Conservation (phyloP, 306 rosid species). For the Urtica urens region DNA sequence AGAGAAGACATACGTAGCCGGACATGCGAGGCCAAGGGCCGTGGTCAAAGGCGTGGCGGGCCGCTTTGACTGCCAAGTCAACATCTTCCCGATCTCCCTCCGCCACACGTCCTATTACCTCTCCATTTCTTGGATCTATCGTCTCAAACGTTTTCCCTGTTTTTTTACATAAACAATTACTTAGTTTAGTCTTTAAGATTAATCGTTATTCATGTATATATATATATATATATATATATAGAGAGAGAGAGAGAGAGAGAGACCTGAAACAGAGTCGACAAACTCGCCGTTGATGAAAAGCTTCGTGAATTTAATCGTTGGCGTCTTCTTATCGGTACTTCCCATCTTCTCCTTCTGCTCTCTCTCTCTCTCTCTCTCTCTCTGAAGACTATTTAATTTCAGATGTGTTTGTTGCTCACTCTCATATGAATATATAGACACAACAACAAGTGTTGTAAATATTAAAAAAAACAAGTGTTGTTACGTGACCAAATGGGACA, state of each 20-base stretch:
- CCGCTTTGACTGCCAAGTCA: constrained; percentile 71
- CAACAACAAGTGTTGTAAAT: no score
- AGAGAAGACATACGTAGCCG: constrained; percentile 41
- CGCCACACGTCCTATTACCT: constrained; percentile 43
- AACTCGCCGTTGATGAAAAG: constrained; percentile 84
- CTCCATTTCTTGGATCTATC: constrained; percentile 61
- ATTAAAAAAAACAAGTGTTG: no score
- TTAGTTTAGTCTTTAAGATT: no score
- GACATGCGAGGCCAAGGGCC: constrained; percentile 93
- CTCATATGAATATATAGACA: not conserved
- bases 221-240: not conserved
- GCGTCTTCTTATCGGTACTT: not conserved
- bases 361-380: not conserved
- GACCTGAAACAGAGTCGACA: constrained; percentile 70
- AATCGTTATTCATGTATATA: no score
- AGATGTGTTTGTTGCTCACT: no score
- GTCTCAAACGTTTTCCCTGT: constrained; percentile 77
- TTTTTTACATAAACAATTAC: not conserved
- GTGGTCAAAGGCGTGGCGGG: constrained; percentile 69
- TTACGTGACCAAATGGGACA: no score
- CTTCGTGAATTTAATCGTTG: constrained; percentile 7
- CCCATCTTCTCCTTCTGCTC: constrained; percentile 5
- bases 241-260: not conserved
- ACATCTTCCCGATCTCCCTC: constrained; percentile 57
- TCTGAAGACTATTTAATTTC: no score